Evolutionary conservation across 2,329 filamentous ascomycete genomes (phyloP), one percentile per base, ranked within the genome.

Genomic region (Ophiosphaerella narmari): DNA sequence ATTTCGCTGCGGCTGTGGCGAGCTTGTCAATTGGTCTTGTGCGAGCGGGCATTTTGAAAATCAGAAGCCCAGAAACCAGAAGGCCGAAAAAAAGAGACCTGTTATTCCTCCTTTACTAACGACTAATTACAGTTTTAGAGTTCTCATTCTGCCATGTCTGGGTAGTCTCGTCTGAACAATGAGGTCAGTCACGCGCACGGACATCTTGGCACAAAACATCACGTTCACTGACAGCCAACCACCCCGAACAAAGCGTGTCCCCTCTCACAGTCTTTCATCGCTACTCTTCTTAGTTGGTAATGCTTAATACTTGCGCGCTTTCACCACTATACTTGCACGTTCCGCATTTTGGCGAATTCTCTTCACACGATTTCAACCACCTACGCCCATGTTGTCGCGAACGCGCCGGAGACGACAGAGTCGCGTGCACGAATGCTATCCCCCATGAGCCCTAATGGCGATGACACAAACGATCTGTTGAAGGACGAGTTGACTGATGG

Each of bases 21-120:
- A 90, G 82, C 58, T 86, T 88, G 66, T 89, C 85, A 55, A 90
- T 84, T 18, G 87, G 87, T 54, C 86, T 78, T 50, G 79, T 82
- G 55, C 80, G 62, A 34, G 51, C 62, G 5, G 68, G 64, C 68
- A 72, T 72, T 11, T 38, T 60, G 47, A 42, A 18, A 7, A 21
- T 12, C 4, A 9, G 9, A 21, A 7, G 6, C 2, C 11, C 7
- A 6, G 6, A 29, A 8, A 2, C 11, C 26, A 7, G 26, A 8
- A 11, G 11, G 6, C 26, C 1, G 11, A 9, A 11, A 2, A 29
- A 7, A 29, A 18, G 3, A 18, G 11, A 8, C 26, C 26, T 11
- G 26, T 8, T 8, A 29, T 3, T 8, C 26, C 26, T 11, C 11
- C 7, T 29, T 29, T 29, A 7, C 26, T 11, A 29, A 29, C 1